Percentiles rank a stretch among this genome's conserved stretches.
These are phyloP conservation scores for Dactylellina haptotyla DNA, from an alignment of 2,329 filamentous ascomycete species.

Conservation along the genomic window DNA sequence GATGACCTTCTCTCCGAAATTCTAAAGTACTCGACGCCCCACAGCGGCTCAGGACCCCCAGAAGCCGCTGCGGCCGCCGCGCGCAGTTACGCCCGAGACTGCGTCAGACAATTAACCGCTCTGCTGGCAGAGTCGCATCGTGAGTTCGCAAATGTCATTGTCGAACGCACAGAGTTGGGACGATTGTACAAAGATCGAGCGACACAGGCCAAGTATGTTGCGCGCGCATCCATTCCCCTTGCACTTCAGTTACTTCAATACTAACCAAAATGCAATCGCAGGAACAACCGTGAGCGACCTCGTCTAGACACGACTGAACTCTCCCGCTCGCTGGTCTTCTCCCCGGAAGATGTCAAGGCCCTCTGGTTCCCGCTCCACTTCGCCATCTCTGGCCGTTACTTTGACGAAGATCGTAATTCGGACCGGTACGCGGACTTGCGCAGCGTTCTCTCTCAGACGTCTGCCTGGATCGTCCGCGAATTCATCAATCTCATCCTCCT, in stretches of 20 bases:
- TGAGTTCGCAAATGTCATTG: constrained; percentile 43
- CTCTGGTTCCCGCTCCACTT: constrained; percentile 52
- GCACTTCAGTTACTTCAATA: background rate
- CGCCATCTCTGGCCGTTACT: constrained; percentile 50
- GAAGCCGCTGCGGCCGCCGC: constrained; percentile 47
- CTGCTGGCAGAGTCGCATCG: constrained; percentile 47
- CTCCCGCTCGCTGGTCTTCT: constrained; percentile 47
- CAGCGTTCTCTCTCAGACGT: constrained; percentile 47
- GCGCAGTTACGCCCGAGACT: constrained; percentile 47
- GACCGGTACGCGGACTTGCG: constrained; percentile 48
- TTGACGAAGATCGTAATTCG: constrained; percentile 49
- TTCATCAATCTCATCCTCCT: constrained; percentile 52
- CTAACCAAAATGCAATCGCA: background rate
- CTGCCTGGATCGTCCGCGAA: constrained; percentile 46
- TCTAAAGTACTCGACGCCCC: constrained; percentile 46
- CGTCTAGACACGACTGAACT: constrained; percentile 45
- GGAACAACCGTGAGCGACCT: constrained; percentile 39
- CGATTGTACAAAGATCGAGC: constrained; percentile 39
- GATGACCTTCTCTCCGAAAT: constrained; percentile 48
- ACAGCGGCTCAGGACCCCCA: constrained; percentile 40
- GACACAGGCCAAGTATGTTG: constrained; percentile 25
- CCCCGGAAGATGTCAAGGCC: constrained; percentile 49
- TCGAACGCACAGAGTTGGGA: constrained; percentile 38
- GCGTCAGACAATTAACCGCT: constrained; percentile 37
- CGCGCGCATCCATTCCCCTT: background rate